These are phyloP conservation scores for Leccinum olivaceopallidum DNA, from an alignment of 768 basidiomycete species.

Conservation along the genomic window DNA sequence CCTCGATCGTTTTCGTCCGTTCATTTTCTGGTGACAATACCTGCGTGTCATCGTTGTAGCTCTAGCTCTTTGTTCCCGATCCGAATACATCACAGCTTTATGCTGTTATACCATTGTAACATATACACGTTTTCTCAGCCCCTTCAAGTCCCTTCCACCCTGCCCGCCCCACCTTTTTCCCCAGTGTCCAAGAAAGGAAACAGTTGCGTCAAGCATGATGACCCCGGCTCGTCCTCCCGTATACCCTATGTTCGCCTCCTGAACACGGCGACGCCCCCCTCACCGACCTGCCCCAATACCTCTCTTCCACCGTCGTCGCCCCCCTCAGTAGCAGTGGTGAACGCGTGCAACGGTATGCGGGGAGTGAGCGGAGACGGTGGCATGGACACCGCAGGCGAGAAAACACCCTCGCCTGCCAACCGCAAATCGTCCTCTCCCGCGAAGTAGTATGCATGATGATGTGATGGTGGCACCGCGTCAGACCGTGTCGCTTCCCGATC, in stretches of 20 bases:
- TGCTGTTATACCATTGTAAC: conserved; percentile 19
- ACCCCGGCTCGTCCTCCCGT: not conserved
- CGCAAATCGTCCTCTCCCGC: conserved; percentile 50
- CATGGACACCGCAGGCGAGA: conserved; percentile 68
- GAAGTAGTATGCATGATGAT: conserved; percentile 48
- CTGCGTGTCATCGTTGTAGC: conserved; percentile 24
- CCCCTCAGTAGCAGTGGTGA: not conserved
- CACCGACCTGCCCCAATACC: conserved; percentile 1
- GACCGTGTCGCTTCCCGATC: not conserved
- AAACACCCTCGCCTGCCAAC: conserved; percentile 69
- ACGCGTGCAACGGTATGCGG: conserved; percentile 32
- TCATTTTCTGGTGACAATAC: conserved; percentile 9
- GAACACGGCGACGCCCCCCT: conserved; percentile 16
- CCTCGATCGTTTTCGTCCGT: not conserved
- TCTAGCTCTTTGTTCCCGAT: conserved; percentile 20
- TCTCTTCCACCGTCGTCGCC: conserved; percentile 9
- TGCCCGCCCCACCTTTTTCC: not conserved
- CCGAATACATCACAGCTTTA: conserved; percentile 9
- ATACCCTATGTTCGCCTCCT: conserved; percentile 22
- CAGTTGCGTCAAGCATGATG: conserved; percentile 11
- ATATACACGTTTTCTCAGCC: not conserved
- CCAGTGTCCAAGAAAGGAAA: not conserved
- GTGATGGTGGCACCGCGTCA: conserved; percentile 23
- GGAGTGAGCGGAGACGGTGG: conserved; percentile 64
- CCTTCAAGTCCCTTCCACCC: not conserved